These are phyloP conservation scores for Torulaspora indica DNA, from an alignment of 805 yeast genomes.

Conservation along the genomic window DNA sequence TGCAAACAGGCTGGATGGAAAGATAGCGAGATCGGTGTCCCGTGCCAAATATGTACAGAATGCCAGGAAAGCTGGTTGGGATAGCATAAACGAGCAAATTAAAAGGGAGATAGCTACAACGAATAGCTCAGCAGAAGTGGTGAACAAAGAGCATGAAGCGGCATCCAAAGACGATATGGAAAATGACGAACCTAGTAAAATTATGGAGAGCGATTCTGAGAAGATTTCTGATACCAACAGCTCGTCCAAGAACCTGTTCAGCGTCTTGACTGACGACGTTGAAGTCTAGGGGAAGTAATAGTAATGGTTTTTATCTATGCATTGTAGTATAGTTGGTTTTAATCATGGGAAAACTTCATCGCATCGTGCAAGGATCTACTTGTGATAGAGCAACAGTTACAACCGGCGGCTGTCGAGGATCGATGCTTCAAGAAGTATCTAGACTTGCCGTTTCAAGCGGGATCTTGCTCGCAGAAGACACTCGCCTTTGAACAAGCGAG, in stretches of 20 bases:
- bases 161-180: conserved; percentile 3
- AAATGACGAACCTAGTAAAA: conserved; percentile 1
- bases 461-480: background rate
- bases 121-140: background rate
- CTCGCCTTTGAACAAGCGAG: background rate
- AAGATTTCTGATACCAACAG: conserved; percentile 9
- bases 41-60: conserved; percentile 59
- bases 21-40: conserved; percentile 58
- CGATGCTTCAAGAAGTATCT: background rate
- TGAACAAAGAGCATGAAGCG: background rate
- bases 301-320: background rate
- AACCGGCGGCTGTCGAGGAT: too few species aligned
- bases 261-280: conserved; percentile 33
- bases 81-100: conserved; percentile 52
- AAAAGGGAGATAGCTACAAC: conserved; percentile 29
- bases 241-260: conserved; percentile 27
- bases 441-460: background rate
- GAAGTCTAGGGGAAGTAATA: conserved; percentile 21
- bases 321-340: background rate
- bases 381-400: too few species aligned
- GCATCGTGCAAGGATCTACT: background rate
- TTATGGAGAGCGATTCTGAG: conserved; percentile 23
- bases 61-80: conserved; percentile 71
- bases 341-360: background rate
- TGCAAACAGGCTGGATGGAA: conserved; percentile 53